A percentile compares a stretch with the other conserved stretches of the same genome.
These are phyloP conservation scores for Bolboschoenus planiculmis DNA, from an alignment of 176 grass and related monocot genomes.

Conservation along the genomic window DNA sequence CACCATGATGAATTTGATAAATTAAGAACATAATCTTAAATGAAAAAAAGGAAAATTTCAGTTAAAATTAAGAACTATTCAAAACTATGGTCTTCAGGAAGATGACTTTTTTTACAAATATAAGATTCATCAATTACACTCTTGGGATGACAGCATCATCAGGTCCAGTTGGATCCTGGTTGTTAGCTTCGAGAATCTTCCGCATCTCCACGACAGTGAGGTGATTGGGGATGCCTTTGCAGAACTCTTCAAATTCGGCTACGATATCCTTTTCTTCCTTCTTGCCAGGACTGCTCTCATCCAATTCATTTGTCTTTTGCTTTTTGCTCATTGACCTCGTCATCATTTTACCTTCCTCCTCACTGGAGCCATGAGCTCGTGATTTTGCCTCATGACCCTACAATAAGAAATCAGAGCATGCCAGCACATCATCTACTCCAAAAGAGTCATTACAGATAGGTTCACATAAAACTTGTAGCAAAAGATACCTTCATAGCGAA, in stretches of 20 bases:
- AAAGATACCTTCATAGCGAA: slow-evolving; percentile 29
- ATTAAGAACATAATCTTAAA: background rate
- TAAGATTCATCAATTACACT: slow-evolving; percentile 38
- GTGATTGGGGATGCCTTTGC: slow-evolving; percentile 44
- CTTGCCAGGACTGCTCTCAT: slow-evolving; percentile 28
- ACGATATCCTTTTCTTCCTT: background rate
- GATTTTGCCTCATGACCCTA: slow-evolving; percentile 64
- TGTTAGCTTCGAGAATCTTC: slow-evolving; percentile 69
- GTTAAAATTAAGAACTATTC: background rate
- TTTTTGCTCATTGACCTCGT: slow-evolving; percentile 24
- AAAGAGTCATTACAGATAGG: background rate
- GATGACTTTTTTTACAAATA: background rate
- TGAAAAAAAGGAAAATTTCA: background rate
- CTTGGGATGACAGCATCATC: slow-evolving; percentile 52
- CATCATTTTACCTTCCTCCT: slow-evolving; percentile 50
- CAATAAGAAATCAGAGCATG: slow-evolving; percentile 7
- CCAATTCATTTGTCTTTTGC: slow-evolving; percentile 32
- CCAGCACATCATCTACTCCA: background rate
- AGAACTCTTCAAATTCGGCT: slow-evolving; percentile 50
- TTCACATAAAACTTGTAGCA: background rate
- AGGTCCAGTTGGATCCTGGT: slow-evolving; percentile 45
- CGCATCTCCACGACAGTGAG: slow-evolving; percentile 64
- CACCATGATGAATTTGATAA: background rate
- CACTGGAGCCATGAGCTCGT: slow-evolving; percentile 26
- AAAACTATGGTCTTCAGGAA: background rate